phyloP scores from a whole-genome alignment of 129 eudicot species.

The Heracleum sosnowskyi region DNA sequence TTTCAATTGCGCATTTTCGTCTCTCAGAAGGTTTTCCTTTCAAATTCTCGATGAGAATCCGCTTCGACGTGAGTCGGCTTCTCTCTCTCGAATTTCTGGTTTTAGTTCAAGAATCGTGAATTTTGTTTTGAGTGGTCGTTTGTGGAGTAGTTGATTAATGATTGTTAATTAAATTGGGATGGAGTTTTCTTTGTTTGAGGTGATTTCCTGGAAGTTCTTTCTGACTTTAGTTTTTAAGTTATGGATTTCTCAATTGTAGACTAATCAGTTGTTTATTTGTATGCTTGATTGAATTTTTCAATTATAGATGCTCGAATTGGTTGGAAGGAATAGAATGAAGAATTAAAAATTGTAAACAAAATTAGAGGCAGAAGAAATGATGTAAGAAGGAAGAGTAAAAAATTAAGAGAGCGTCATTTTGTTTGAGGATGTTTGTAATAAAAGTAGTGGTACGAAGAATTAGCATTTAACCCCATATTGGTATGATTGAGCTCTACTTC shows the following conservation, averaged over 20 bases:
- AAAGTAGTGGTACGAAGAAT: not conserved
- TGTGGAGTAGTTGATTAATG: not conserved
- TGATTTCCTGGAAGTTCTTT: not conserved
- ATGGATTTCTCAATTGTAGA: not conserved
- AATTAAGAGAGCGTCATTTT: too few species aligned
- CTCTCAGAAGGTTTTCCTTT: slow-evolving; percentile 37
- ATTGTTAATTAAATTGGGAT: not conserved
- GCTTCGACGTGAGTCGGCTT: slow-evolving; percentile 26
- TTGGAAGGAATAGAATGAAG: not conserved
- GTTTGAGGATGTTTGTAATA: not conserved
- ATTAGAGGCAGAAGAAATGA: not conserved
- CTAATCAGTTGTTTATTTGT: not conserved
- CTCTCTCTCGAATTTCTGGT: too few species aligned
- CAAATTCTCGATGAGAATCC: slow-evolving; percentile 51
- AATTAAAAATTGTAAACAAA: too few species aligned
- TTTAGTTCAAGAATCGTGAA: too few species aligned
- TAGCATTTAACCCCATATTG: not conserved
- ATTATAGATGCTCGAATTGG: not conserved
- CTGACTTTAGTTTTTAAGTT: not conserved
- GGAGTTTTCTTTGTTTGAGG: not conserved
- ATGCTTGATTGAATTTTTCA: not conserved
- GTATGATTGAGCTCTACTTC: not conserved
- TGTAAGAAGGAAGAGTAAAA: too few species aligned
- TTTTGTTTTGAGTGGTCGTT: too few species aligned
- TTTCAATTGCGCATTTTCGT: slow-evolving; percentile 29